These are phyloP conservation scores for Clarireedia sp. DNA, from an alignment of 2,329 filamentous ascomycete species.

Conservation along the genomic window DNA sequence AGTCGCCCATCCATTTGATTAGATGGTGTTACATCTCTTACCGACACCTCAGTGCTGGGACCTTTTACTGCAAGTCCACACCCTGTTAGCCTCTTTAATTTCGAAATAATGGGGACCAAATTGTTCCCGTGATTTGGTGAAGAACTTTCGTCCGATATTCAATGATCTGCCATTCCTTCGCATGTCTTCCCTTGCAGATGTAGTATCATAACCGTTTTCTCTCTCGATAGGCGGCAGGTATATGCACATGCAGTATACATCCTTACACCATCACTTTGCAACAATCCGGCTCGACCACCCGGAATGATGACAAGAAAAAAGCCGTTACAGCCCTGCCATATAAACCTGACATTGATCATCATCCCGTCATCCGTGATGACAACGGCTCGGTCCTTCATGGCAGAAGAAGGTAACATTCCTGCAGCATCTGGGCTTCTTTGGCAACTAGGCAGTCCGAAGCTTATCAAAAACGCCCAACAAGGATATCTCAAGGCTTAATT, in stretches of 20 bases:
- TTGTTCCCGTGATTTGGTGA: slow-evolving; percentile 7
- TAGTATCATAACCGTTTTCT: background rate
- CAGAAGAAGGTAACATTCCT: slow-evolving; percentile 1
- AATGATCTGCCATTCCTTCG: too few relatives aligned
- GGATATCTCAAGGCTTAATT: background rate
- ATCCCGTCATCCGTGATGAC: slow-evolving; percentile 5
- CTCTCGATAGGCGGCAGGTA: too few relatives aligned
- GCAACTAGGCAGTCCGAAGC: background rate
- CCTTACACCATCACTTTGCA: background rate
- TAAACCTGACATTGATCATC: background rate
- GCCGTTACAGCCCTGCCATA: slow-evolving; percentile 7
- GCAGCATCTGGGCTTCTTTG: background rate
- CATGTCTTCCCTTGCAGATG: background rate
- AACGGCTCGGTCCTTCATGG: slow-evolving; percentile 8
- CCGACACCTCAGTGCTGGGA: slow-evolving; percentile 8
- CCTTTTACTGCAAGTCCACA: background rate
- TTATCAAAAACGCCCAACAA: background rate
- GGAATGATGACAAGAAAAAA: background rate
- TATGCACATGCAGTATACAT: too few relatives aligned
- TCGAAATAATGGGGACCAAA: slow-evolving; percentile 1
- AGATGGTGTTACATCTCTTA: slow-evolving; percentile 3
- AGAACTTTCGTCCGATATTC: background rate
- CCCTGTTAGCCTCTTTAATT: background rate
- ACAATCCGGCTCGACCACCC: background rate
- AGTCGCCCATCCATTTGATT: background rate